Conservation (phyloP, 768 basidiomycete genomes). For the Strobilomyces dryophilus region DNA sequence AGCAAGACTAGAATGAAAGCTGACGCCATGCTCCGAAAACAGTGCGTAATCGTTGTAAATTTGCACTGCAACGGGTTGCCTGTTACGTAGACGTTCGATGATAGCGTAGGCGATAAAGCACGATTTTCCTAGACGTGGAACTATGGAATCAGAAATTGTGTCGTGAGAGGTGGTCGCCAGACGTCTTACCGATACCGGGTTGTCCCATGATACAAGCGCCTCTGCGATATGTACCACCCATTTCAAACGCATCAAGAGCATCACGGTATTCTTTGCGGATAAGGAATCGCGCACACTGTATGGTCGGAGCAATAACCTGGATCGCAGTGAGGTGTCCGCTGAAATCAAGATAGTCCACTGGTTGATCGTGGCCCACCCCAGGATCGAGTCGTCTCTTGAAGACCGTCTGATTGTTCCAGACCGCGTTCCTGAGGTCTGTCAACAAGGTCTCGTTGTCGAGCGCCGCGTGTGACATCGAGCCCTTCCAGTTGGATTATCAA, state of each 20-base stretch:
- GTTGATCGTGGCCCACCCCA: background rate
- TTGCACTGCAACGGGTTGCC: conserved; percentile 1
- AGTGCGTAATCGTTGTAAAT: conserved; percentile 1
- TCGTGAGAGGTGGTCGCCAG: background rate
- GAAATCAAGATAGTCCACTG: conserved; percentile 3
- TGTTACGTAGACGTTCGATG: conserved; percentile 1
- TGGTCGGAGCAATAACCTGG: background rate
- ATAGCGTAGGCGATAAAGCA: conserved; percentile 7
- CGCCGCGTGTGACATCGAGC: background rate
- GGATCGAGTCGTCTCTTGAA: background rate
- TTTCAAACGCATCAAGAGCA: background rate
- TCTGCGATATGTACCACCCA: background rate
- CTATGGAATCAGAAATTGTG: background rate
- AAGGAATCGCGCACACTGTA: background rate
- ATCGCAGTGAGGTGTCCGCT: background rate
- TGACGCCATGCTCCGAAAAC: background rate
- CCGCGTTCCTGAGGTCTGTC: background rate
- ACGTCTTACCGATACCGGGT: conserved; percentile 7
- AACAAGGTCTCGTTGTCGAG: background rate
- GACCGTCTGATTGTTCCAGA: conserved; percentile 2
- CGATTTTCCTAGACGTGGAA: background rate
- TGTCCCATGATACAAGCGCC: conserved; percentile 2
- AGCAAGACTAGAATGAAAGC: background rate
- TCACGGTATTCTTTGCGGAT: conserved; percentile 3
- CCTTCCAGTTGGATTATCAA: background rate